Conservation (phyloP, 2,329 filamentous ascomycete species). For the Pseudodiploospora longispora region DNA sequence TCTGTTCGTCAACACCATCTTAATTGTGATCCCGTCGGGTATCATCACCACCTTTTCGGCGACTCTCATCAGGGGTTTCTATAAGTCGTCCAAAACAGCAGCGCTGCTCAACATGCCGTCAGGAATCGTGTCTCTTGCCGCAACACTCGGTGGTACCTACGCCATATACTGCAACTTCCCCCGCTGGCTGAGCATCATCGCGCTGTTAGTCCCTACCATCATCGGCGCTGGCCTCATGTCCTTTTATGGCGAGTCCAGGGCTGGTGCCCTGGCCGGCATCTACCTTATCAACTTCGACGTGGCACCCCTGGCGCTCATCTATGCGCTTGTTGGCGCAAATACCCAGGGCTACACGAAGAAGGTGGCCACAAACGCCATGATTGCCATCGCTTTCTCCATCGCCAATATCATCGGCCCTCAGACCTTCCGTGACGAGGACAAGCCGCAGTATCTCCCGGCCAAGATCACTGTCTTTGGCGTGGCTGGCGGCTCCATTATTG, state of each 20-base stretch:
- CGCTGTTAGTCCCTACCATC: constrained; percentile 16
- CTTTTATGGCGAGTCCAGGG: constrained; percentile 14
- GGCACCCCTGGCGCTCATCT: constrained; percentile 42
- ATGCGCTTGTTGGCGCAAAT: constrained; percentile 42
- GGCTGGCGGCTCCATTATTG: constrained; percentile 23
- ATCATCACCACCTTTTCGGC: constrained; percentile 24
- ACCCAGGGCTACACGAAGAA: constrained; percentile 39
- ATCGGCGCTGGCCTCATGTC: constrained; percentile 19
- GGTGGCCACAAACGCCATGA: constrained; percentile 33
- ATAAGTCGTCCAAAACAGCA: constrained; percentile 24
- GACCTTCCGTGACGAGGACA: constrained; percentile 29
- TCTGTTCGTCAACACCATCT: constrained; percentile 19
- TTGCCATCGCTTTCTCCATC: constrained; percentile 35
- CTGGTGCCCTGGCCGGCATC: constrained; percentile 24
- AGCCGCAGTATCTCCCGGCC: constrained; percentile 41
- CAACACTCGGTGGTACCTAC: constrained; percentile 15
- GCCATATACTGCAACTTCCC: constrained; percentile 20
- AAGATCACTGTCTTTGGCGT: constrained; percentile 41
- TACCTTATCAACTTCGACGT: constrained; percentile 36
- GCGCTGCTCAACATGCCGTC: constrained; percentile 37
- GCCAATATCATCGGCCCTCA: constrained; percentile 32
- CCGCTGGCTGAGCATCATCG: constrained; percentile 17
- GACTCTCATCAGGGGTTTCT: constrained; percentile 29
- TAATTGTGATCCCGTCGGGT: constrained; percentile 19
- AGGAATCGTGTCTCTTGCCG: constrained; percentile 12